phyloP scores from a whole-genome alignment of 1,284 basidiomycete species.

The Cryptococcus maquisensis region DNA sequence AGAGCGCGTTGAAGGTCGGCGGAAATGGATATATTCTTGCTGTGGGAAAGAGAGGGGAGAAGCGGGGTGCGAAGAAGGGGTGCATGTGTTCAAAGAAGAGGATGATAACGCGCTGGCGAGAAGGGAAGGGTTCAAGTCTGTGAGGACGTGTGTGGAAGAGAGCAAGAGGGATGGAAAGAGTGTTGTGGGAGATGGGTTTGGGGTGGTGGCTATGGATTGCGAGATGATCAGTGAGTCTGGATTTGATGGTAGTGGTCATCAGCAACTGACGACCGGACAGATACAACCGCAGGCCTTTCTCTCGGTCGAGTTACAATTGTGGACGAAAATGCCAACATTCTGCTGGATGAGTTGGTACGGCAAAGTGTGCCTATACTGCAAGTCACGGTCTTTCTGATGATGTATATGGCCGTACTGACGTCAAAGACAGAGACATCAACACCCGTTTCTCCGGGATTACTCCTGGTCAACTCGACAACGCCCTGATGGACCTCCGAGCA shows the following conservation, averaged over 20 bases:
- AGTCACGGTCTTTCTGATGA: conserved; percentile 32
- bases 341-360: conserved; percentile 77
- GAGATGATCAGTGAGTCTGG: conserved; percentile 69
- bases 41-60: conserved; percentile 58
- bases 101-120: conserved; percentile 65
- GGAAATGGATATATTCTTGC: conserved; percentile 45
- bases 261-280: conserved; percentile 15
- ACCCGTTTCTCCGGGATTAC: conserved; percentile 81
- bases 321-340: conserved; percentile 63
- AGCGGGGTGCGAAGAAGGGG: conserved; percentile 29
- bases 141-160: conserved; percentile 41
- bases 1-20: conserved; percentile 35
- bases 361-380: conserved; percentile 77
- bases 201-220: conserved; percentile 77
- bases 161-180: conserved; percentile 1
- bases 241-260: not conserved
- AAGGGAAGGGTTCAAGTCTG: conserved; percentile 65
- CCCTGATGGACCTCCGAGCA: conserved; percentile 61
- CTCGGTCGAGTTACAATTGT: conserved; percentile 83
- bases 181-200: conserved; percentile 58
- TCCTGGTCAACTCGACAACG: conserved; percentile 57
- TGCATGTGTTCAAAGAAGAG: conserved; percentile 47
- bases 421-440: conserved; percentile 68
- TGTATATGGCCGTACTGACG: not conserved
- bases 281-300: conserved; percentile 80